These are phyloP conservation scores for Penstemon eatonii DNA, from an alignment of 257 asterid genomes.

Conservation along the genomic window DNA sequence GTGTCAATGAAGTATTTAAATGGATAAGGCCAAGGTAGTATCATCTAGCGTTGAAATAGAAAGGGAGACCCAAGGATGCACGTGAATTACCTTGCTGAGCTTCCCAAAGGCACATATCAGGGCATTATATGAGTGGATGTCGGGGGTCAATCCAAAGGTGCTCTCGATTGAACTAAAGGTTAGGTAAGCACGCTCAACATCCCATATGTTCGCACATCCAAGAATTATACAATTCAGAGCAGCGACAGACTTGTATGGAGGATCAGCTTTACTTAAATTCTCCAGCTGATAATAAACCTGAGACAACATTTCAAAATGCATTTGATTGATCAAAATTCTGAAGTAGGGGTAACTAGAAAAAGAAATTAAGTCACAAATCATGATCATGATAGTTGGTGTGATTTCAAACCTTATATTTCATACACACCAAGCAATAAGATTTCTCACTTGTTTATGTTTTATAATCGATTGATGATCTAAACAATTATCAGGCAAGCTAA, in stretches of 20 bases:
- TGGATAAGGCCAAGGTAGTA: conserved; percentile 2
- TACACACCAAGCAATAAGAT: too few species aligned
- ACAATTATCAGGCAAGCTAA: too few species aligned
- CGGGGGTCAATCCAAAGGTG: conserved; percentile 69
- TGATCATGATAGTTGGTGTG: not conserved
- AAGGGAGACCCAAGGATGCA: conserved; percentile 18
- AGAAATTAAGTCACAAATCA: not conserved
- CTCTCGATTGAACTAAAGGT: conserved; percentile 71
- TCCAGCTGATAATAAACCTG: conserved; percentile 98
- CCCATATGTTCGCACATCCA: conserved; percentile 98
- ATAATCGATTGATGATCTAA: too few species aligned
- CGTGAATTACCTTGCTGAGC: conserved; percentile 59
- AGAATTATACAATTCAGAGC: conserved; percentile 85
- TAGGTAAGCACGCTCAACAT: conserved; percentile 93
- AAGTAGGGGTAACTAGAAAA: conserved; percentile 26
- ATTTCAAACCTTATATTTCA: too few species aligned
- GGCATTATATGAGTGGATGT: conserved; percentile 85
- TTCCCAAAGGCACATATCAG: conserved; percentile 82
- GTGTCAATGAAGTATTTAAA: not conserved
- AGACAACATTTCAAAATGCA: conserved; percentile 24
- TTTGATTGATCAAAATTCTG: too few species aligned
- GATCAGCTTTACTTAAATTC: conserved; percentile 60
- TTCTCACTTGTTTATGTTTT: too few species aligned
- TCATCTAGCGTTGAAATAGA: conserved; percentile 3
- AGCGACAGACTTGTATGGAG: conserved; percentile 81